Evolutionary conservation across 2,329 filamentous ascomycete genomes (phyloP), one percentile per base, ranked within the genome.

Genomic region (Coniochaeta sp.): DNA sequence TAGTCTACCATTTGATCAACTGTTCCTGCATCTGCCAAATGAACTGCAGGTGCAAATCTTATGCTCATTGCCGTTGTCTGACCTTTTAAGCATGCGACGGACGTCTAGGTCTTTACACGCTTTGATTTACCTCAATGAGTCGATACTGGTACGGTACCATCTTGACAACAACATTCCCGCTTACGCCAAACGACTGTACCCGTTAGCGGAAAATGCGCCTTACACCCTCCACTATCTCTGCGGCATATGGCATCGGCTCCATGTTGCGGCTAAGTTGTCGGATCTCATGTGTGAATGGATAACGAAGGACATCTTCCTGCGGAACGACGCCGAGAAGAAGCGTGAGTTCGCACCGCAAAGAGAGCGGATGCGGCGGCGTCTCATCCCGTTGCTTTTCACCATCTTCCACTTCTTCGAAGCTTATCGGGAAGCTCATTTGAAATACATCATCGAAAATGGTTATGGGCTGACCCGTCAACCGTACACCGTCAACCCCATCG

Each of bases 331-430:
- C 62, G 71, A 77, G 4, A 79, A 85, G 67, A 78, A 77, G 61
- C 69, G 71, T 22, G 83, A 85, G 56, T 88, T 88, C 65, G 81
- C 82, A 19, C 79, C 82, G 0, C 84, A 88, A 67, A 76, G 79
- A 63, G 82, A 85, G 69, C 79, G 85, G 16, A 88, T 88, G 85
- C 82, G 84, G 56, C 82, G 84, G 62, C 79, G 85, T 57, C 73
- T 88, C 9, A 85, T 87, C 60, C 85, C 85, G 1, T 70, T 87
- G 8, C 76, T 88, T 17, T 88, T 88, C 64, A 87, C 84, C 14
- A 76, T 87, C 26, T 88, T 88, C 64, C 85, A 88, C 69, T 88
- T 88, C 67, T 88, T 88, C 68, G 85, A 88, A 68, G 85, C 78
- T 1, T 87, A 86, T 67, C 81, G 85, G 61, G 79, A 77, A 43